Evolutionary conservation across 139 green algal genomes (phyloP).

Genomic region (Tetraselmis chui): DNA sequence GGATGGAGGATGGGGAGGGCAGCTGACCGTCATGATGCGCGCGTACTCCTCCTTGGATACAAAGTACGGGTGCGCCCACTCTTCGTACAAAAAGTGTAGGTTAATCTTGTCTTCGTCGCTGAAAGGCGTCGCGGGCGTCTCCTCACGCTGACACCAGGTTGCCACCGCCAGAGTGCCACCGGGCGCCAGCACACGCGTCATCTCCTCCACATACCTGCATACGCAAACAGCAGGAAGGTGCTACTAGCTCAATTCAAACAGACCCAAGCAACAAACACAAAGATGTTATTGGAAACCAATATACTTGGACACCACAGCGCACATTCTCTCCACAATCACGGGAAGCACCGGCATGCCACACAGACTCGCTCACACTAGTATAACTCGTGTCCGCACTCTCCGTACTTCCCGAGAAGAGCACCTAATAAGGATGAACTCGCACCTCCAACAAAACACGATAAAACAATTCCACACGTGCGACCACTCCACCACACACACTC

Average conservation of each 20-base stretch:
- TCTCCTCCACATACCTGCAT: conserved; percentile 77
- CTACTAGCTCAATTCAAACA: no score
- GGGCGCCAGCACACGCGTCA: conserved; percentile 84
- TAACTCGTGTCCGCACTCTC: no score
- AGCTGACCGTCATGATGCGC: conserved; percentile 64
- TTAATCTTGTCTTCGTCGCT: conserved; percentile 61
- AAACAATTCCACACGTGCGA: no score
- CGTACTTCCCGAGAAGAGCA: no score
- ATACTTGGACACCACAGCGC: neutral
- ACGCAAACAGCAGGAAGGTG: no score
- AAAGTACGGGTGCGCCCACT: conserved; percentile 96
- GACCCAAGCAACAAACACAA: no score
- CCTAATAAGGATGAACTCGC: no score
- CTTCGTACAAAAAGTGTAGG: conserved; percentile 90
- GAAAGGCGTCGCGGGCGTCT: conserved; percentile 44
- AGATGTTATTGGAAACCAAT: no score
- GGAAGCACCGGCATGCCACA: no score
- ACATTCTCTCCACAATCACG: neutral
- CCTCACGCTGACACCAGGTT: conserved; percentile 91
- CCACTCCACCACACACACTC: no score
- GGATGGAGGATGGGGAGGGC: neutral
- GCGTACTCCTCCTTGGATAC: conserved; percentile 87
- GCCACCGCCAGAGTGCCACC: conserved; percentile 77
- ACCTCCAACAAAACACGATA: no score
- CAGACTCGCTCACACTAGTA: no score